A percentile compares a stretch with the other conserved stretches of the same genome.
These are phyloP conservation scores for Conticribra weissflogii DNA, from an alignment of 108 stramenopile genomes.

Conservation along the genomic window DNA sequence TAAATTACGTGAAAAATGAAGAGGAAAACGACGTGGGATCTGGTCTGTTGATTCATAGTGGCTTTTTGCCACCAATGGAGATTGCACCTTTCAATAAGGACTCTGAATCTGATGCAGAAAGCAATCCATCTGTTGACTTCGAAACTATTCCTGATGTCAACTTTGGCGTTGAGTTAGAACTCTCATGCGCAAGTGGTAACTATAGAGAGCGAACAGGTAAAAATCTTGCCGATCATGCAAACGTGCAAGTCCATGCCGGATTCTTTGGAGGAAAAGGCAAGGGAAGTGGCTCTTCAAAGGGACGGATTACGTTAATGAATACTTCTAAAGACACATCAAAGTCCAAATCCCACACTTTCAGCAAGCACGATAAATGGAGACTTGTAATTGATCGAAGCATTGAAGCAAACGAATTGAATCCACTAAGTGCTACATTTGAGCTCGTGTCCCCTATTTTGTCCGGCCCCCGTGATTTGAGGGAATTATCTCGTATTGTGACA, in stretches of 20 bases:
- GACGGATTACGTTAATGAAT: conserved; percentile 1
- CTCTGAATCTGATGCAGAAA: too few species aligned
- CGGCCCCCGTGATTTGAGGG: conserved; percentile 38
- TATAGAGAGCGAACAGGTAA: background rate
- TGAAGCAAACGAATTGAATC: conserved; percentile 33
- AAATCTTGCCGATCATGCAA: conserved; percentile 12
- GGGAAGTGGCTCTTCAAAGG: background rate
- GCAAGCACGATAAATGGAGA: conserved; percentile 45
- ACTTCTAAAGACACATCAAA: background rate
- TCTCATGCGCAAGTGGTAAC: conserved; percentile 36
- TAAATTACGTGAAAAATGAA: conserved; percentile 22
- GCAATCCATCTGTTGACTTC: background rate
- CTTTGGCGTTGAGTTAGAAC: conserved; percentile 37
- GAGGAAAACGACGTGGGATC: conserved; percentile 25
- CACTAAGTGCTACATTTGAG: conserved; percentile 57
- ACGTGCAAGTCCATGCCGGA: conserved; percentile 9
- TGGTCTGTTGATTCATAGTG: conserved; percentile 28
- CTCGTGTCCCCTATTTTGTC: conserved; percentile 61
- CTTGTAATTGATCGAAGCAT: conserved; percentile 55
- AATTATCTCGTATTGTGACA: conserved; percentile 27
- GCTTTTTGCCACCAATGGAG: conserved; percentile 18
- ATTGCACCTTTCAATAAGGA: background rate
- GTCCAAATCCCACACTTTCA: background rate
- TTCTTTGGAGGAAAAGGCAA: conserved; percentile 11
- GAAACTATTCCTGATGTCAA: conserved; percentile 22